phyloP scores from a whole-genome alignment of 371 early-diverging fungal genomes.

The Haplosporangium sp. region DNA sequence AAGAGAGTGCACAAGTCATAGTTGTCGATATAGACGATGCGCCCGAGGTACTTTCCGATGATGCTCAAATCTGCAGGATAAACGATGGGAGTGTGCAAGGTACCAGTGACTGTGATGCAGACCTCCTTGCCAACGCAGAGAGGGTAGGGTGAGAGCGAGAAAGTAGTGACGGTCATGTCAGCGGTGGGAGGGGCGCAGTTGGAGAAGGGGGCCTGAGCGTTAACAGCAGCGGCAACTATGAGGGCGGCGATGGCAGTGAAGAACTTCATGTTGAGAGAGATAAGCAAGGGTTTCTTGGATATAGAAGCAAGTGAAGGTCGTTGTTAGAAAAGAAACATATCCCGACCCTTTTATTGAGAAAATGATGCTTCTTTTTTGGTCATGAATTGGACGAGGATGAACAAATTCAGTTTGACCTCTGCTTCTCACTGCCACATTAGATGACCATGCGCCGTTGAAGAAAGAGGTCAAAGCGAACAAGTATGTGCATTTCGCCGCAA shows the following conservation, averaged over 20 bases:
- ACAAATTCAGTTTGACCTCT: not conserved
- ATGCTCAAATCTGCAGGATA: not conserved
- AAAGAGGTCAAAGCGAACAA: not conserved
- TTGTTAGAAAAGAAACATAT: not conserved
- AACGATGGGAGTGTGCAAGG: constrained; percentile 4
- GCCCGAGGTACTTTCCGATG: constrained; percentile 22
- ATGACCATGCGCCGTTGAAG: not conserved
- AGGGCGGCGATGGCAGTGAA: constrained; percentile 19
- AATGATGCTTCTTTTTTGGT: no score
- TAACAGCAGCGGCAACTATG: constrained; percentile 21
- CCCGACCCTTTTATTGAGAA: no score
- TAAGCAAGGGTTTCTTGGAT: not conserved
- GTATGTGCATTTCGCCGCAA: not conserved
- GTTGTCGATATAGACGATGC: constrained; percentile 32
- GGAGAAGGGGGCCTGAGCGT: constrained; percentile 21
- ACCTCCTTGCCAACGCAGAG: constrained; percentile 16
- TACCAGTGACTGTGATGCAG: constrained; percentile 17
- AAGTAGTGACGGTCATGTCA: constrained; percentile 15
- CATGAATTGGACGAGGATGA: no score
- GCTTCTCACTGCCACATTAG: not conserved
- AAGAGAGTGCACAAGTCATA: constrained; percentile 31
- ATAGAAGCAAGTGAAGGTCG: not conserved
- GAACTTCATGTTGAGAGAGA: constrained; percentile 22
- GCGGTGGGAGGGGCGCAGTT: constrained; percentile 10
- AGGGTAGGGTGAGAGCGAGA: constrained; percentile 15